These are phyloP conservation scores for Tetrahymena elliotti DNA, from an alignment of 73 alveolate genomes.

Conservation along the genomic window DNA sequence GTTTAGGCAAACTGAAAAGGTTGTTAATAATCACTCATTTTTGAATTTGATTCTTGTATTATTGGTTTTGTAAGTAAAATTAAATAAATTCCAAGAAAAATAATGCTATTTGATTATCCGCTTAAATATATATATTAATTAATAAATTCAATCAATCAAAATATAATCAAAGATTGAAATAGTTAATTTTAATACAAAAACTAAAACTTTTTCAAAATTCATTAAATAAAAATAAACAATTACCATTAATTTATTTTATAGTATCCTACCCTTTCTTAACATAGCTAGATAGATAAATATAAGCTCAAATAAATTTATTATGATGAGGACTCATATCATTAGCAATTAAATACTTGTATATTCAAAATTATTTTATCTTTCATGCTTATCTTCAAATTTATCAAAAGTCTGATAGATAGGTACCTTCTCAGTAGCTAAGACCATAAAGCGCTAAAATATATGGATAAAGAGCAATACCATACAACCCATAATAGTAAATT, in stretches of 20 bases:
- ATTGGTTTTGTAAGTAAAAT: background rate
- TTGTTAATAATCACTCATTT: background rate
- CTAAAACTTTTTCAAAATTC: background rate
- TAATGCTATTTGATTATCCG: background rate
- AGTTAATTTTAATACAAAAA: background rate
- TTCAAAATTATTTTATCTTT: background rate
- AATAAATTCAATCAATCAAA: background rate
- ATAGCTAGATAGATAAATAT: background rate
- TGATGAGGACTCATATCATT: background rate
- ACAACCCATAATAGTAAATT: background rate
- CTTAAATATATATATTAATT: background rate
- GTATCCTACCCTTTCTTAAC: background rate
- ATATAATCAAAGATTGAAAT: background rate
- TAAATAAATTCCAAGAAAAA: background rate
- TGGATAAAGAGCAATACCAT: background rate
- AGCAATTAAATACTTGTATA: background rate
- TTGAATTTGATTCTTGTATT: background rate
- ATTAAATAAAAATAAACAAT: background rate
- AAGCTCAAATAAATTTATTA: too few relatives aligned
- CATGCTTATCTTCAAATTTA: background rate
- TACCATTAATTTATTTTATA: background rate
- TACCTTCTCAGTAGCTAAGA: background rate
- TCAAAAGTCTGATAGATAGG: background rate
- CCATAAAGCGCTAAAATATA: background rate
- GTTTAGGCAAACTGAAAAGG: background rate